Conservation (phyloP, 2,329 filamentous ascomycete genomes). For the Colletotrichum chlorophyti region DNA sequence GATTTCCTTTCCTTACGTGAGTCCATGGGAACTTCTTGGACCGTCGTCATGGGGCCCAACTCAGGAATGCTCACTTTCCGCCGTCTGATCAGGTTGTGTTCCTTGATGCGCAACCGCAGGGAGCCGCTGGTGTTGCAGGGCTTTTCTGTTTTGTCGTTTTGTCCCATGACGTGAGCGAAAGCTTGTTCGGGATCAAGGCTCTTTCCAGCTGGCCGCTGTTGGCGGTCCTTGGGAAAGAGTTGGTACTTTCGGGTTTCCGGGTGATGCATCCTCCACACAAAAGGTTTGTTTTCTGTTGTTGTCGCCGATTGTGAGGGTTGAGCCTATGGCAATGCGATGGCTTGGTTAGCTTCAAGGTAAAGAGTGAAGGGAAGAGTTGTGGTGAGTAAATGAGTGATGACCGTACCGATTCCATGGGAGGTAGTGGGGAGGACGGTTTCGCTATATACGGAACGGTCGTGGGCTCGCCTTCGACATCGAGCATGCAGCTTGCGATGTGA, state of each 20-base stretch:
- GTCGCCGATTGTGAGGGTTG: conserved; percentile 28
- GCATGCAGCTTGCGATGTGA: conserved; percentile 67
- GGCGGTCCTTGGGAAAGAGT: conserved; percentile 63
- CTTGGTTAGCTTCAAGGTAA: conserved; percentile 28
- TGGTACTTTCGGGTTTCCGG: conserved; percentile 64
- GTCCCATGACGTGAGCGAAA: conserved; percentile 49
- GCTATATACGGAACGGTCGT: conserved; percentile 55
- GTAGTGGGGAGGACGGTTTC: conserved; percentile 54
- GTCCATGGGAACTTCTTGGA: conserved; percentile 72
- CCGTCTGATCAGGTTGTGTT: conserved; percentile 62
- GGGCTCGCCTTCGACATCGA: conserved; percentile 51
- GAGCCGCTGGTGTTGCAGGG: conserved; percentile 43
- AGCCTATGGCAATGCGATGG: conserved; percentile 28
- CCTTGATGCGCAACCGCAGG: conserved; percentile 62
- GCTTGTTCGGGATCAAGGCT: conserved; percentile 58
- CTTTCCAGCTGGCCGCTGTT: conserved; percentile 50
- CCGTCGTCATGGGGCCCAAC: conserved; percentile 71
- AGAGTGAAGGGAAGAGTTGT: conserved; percentile 10
- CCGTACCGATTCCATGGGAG: conserved; percentile 53
- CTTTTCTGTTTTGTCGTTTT: conserved; percentile 50
- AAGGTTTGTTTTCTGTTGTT: conserved; percentile 53
- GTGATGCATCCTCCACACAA: conserved; percentile 66
- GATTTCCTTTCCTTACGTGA: conserved; percentile 70
- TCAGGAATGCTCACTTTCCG: conserved; percentile 71
- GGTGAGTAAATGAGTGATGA: conserved; percentile 29